Evolutionary conservation across 345 rosid species (phyloP), one percentile per base, ranked within the genome.

Genomic region (Euphorbia lathyris): DNA sequence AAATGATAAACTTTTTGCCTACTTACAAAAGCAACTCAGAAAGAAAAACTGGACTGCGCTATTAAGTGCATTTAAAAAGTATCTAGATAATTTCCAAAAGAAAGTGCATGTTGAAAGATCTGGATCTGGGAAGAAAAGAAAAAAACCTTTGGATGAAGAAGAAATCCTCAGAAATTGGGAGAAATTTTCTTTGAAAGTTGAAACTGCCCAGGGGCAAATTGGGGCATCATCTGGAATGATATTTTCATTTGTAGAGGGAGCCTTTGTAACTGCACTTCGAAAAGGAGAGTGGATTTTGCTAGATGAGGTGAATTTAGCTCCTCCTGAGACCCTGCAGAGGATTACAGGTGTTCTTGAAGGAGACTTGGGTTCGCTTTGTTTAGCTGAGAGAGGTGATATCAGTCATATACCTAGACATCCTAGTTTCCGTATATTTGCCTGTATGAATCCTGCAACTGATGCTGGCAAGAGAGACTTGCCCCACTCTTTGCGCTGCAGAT

Each of bases 401-500:
- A 78, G 77, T 75, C 80, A 83, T 73, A 80, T 94, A 72, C 78
- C 79, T 56, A 86, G 97, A 78, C 90, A 94, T 83, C 78, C 83
- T 58, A 78, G 79, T 78, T 94, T 94, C 62, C 95, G 97, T 43
- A 74, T 91, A 71, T 94, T 91, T 87, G 90, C 96, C 20, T 91
- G 98, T 65, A 94, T 94, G 98, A 94, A 94, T 82, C 98, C 98
- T 26, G 98, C 97, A 77, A 94, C 95, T 58, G 98, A 94, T 87
- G 97, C 98, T 74, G 98, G 98, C 69, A 94, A 94, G 81, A 80
- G 97, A 65, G 98, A 94, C 66, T 84, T 94, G 79, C 93, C 97
- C 3, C 80, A 79, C 74, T 79, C 93, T 50, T 65, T 94, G 61
- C 84, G 88, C 38, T 83, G 95, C 83, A 85, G 98, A 77, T 94